Evolutionary conservation across 2,329 filamentous ascomycete genomes (phyloP).

Genomic region (Colletotrichum sp.): DNA sequence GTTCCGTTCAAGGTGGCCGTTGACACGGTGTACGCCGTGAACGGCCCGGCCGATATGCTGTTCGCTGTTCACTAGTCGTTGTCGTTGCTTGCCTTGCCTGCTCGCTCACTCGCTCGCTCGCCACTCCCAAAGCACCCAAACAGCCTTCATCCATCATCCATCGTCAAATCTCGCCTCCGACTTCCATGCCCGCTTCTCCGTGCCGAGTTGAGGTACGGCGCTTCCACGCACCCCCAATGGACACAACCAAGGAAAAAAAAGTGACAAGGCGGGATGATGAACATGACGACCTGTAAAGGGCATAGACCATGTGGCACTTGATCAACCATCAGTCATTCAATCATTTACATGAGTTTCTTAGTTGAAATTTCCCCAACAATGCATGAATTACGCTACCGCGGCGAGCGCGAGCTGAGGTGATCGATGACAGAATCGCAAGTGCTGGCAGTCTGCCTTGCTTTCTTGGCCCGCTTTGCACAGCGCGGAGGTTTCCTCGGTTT

Average conservation of each 20-base stretch:
- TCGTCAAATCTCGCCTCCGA: slow-evolving; percentile 9
- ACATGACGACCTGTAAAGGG: neutral
- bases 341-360: neutral
- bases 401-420: neutral
- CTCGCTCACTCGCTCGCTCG: neutral
- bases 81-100: neutral
- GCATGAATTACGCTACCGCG: neutral
- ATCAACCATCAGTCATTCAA: neutral
- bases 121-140: neutral
- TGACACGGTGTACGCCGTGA: neutral
- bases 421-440: neutral
- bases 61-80: neutral
- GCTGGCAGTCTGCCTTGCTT: neutral
- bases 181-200: slow-evolving; percentile 3
- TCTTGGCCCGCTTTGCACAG: neutral
- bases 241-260: neutral
- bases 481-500: neutral
- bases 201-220: slow-evolving; percentile 4
- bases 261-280: neutral
- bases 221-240: neutral
- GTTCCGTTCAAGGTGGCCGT: neutral
- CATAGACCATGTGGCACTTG: neutral
- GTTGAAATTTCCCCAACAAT: neutral
- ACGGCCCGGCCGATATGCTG: neutral
- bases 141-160: slow-evolving; percentile 1